These are phyloP conservation scores for Penicillium corylophilum DNA, from an alignment of 2,329 filamentous ascomycete species.

Conservation along the genomic window DNA sequence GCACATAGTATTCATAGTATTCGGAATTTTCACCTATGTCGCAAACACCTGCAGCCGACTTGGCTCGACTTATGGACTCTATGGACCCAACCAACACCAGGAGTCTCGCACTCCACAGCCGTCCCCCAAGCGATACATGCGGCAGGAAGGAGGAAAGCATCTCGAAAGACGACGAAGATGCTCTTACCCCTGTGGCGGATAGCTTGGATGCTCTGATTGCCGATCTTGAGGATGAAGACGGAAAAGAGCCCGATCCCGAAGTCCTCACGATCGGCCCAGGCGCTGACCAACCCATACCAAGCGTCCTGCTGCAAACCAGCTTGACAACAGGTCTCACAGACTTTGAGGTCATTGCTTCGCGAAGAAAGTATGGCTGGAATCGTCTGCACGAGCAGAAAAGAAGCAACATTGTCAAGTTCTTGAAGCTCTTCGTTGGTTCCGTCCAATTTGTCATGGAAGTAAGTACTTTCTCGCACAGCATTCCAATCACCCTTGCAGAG, in stretches of 20 bases:
- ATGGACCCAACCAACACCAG: neutral
- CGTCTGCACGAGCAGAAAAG: slow-evolving; percentile 91
- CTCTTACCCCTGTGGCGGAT: slow-evolving; percentile 54
- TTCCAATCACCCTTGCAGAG: neutral
- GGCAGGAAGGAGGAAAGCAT: slow-evolving; percentile 8
- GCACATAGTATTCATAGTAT: neutral
- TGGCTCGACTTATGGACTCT: neutral
- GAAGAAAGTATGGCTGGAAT: slow-evolving; percentile 74
- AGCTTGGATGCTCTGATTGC: slow-evolving; percentile 85
- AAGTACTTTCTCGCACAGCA: slow-evolving; percentile 33
- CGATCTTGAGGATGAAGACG: slow-evolving; percentile 80
- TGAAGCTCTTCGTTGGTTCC: slow-evolving; percentile 78
- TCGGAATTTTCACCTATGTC: neutral
- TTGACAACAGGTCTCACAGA: slow-evolving; percentile 70
- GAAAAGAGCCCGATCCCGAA: slow-evolving; percentile 63
- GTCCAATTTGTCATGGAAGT: slow-evolving; percentile 96
- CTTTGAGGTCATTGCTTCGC: slow-evolving; percentile 59
- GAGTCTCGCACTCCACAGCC: neutral
- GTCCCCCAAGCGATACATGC: neutral
- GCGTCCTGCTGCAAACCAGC: slow-evolving; percentile 76
- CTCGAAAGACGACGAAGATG: neutral
- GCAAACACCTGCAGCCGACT: neutral
- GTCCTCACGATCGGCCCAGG: slow-evolving; percentile 54
- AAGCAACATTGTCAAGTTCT: slow-evolving; percentile 79
- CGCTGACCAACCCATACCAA: slow-evolving; percentile 62